Evolutionary conservation across 441 rosid genomes (phyloP).

Genomic region (Lepidium campestre): DNA sequence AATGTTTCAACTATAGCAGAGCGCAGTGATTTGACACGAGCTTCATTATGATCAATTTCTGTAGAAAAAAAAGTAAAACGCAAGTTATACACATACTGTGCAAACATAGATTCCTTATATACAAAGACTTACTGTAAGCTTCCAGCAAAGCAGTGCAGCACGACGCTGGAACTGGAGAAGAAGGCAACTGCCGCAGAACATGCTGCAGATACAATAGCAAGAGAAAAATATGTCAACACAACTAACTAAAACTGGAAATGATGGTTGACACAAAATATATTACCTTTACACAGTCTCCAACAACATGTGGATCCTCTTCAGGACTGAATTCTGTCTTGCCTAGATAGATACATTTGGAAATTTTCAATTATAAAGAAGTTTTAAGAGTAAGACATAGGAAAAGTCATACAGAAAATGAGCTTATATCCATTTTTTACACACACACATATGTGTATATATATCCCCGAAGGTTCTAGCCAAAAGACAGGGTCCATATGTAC

Average conservation of each 20-base stretch:
- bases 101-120: not conserved
- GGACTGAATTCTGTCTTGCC: constrained; percentile 79
- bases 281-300: constrained; percentile 99
- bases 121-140: constrained; percentile 71
- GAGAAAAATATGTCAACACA: constrained; percentile 20
- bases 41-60: constrained; percentile 91
- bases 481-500: constrained; percentile 13
- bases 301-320: constrained; percentile 94
- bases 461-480: not conserved
- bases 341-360: constrained; percentile 20
- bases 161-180: constrained; percentile 93
- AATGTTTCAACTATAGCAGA: constrained; percentile 78
- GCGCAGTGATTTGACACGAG: constrained; percentile 69
- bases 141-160: constrained; percentile 94
- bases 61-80: not conserved
- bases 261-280: constrained; percentile 18
- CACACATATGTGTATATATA: constrained; percentile 2
- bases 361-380: not conserved
- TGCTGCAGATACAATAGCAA: constrained; percentile 53
- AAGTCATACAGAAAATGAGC: not conserved
- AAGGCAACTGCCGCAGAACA: constrained; percentile 91
- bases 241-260: constrained; percentile 12
- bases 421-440: too few species aligned
- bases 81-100: not conserved
- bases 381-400: not conserved